Evolutionary conservation across 192 early-diverging fungal species (phyloP).

Genomic region (Coemansia asiatica): DNA sequence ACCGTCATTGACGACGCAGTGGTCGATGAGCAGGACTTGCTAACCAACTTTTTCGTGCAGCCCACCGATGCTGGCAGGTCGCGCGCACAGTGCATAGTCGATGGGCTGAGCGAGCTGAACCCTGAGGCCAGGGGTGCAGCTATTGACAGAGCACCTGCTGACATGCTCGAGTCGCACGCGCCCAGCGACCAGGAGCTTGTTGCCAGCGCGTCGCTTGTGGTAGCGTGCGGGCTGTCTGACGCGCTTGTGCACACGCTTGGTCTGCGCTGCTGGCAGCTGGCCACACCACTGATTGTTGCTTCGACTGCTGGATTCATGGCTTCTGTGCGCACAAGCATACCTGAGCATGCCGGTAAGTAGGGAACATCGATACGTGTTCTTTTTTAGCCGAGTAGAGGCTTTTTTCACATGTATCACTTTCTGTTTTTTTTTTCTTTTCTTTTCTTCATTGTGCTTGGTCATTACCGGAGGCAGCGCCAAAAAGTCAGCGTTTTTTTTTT

Average conservation of each 20-base stretch:
- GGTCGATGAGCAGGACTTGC: constrained; percentile 70
- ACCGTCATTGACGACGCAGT: constrained; percentile 75
- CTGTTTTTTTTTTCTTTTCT: constrained; percentile 5
- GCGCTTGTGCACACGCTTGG: constrained; percentile 59
- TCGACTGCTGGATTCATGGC: constrained; percentile 77
- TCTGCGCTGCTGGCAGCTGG: constrained; percentile 60
- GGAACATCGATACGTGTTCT: background rate
- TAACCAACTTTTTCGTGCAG: constrained; percentile 93
- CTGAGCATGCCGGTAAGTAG: constrained; percentile 77
- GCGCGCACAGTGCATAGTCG: constrained; percentile 62
- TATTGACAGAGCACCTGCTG: constrained; percentile 57
- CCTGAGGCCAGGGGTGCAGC: constrained; percentile 72
- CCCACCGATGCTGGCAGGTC: constrained; percentile 61
- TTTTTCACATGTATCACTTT: background rate
- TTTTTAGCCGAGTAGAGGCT: constrained; percentile 10
- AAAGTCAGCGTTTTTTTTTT: constrained; percentile 9
- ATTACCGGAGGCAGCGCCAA: background rate
- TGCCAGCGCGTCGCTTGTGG: constrained; percentile 67
- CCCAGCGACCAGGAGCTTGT: constrained; percentile 59
- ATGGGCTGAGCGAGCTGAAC: constrained; percentile 82
- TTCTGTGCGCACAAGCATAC: constrained; percentile 64
- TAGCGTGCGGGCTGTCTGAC: constrained; percentile 67
- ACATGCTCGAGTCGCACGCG: constrained; percentile 77
- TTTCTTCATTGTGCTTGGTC: background rate
- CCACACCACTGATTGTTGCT: constrained; percentile 71